A percentile compares a stretch with the other conserved stretches of the same genome.
phyloP scores from a whole-genome alignment of 352 stramenopile species.

The Thalassiosira allenii region DNA sequence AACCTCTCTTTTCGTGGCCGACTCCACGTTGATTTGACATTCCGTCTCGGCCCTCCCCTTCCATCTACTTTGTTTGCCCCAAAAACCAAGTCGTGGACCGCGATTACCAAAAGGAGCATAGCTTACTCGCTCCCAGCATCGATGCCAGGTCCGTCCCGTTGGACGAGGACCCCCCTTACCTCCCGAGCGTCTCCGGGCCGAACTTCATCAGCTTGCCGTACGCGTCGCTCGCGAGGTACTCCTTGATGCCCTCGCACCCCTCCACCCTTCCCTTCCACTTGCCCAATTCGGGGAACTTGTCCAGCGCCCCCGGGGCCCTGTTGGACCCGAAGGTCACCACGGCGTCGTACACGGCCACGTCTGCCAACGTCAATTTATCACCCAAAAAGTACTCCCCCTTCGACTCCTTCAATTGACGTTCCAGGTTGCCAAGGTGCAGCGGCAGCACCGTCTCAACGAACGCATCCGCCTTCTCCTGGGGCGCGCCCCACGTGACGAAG shows the following conservation, averaged over 20 bases:
- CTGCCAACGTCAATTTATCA: conserved; percentile 44
- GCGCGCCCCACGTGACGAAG: conserved; percentile 37
- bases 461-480: conserved; percentile 8
- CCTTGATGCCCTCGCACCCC: conserved; percentile 24
- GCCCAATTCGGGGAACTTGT: conserved; percentile 29
- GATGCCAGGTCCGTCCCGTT: too few relatives aligned
- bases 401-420: conserved; percentile 43
- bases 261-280: conserved; percentile 25
- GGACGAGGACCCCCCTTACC: conserved; percentile 16
- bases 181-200: conserved; percentile 30
- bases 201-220: conserved; percentile 38
- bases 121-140: too few relatives aligned
- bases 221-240: conserved; percentile 27
- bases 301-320: not conserved
- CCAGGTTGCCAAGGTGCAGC: conserved; percentile 49
- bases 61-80: too few relatives aligned
- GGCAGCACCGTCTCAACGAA: conserved; percentile 37
- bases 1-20: too few relatives aligned
- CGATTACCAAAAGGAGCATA: too few relatives aligned
- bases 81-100: too few relatives aligned
- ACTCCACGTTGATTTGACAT: too few relatives aligned
- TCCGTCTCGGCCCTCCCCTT: too few relatives aligned
- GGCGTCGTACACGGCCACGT: conserved; percentile 50
- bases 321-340: conserved; percentile 31
- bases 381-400: conserved; percentile 44